Percentiles rank a stretch among this genome's conserved stretches.
Evolutionary conservation across 306 rosid species (phyloP).

Genomic region (Inga oerstediana): DNA sequence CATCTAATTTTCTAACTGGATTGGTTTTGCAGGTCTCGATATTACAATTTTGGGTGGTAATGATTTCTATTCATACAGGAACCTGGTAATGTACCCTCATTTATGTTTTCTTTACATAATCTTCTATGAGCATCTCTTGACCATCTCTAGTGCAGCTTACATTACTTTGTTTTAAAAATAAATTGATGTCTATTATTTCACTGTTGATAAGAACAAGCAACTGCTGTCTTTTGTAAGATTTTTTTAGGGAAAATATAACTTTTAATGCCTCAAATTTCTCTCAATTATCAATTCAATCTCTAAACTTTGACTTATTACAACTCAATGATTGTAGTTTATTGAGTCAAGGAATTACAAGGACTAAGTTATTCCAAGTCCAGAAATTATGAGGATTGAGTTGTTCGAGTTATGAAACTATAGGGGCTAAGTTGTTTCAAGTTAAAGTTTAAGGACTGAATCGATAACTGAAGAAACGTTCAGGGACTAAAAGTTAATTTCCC

Average conservation of each 20-base stretch:
- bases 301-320: background rate
- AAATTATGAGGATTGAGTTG: background rate
- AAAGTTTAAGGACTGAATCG: background rate
- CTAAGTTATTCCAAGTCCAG: background rate
- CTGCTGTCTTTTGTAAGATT: background rate
- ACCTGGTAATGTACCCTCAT: conserved; percentile 58
- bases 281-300: no score
- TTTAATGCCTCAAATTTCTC: background rate
- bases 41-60: conserved; percentile 93
- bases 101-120: background rate
- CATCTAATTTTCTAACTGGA: conserved; percentile 37
- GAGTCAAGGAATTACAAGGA: background rate
- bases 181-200: background rate
- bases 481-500: background rate
- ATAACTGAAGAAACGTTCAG: background rate
- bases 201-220: background rate
- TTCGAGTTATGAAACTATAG: no score
- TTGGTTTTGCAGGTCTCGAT: conserved; percentile 74
- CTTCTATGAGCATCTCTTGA: background rate
- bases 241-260: background rate
- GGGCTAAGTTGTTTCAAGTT: background rate
- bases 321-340: background rate
- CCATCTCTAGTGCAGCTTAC: background rate
- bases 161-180: background rate
- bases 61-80: conserved; percentile 88